Conservation (phyloP, 2,329 filamentous ascomycete genomes). For the Ciborinia camelliae region DNA sequence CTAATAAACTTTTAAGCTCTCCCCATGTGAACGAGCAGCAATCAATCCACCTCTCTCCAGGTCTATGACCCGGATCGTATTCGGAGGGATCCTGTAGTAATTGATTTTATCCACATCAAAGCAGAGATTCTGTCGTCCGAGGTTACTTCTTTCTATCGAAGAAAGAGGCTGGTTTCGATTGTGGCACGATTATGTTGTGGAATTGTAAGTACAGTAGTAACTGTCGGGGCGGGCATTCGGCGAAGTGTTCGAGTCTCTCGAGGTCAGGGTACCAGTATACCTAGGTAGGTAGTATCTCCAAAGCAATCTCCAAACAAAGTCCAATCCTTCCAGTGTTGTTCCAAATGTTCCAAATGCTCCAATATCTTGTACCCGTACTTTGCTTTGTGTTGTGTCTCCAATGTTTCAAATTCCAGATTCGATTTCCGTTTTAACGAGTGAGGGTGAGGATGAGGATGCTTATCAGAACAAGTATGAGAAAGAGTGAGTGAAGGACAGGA, state of each 20-base stretch:
- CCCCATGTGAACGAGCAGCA: slow-evolving; percentile 3
- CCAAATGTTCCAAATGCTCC: slow-evolving; percentile 3
- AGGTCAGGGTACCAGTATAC: not conserved
- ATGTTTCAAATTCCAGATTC: slow-evolving; percentile 11
- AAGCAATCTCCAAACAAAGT: not conserved
- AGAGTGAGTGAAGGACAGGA: slow-evolving; percentile 2
- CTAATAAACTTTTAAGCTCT: slow-evolving; percentile 5
- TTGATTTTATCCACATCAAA: slow-evolving; percentile 15
- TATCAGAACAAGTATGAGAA: not conserved
- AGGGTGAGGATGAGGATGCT: not conserved
- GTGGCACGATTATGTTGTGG: slow-evolving; percentile 13
- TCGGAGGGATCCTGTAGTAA: slow-evolving; percentile 21
- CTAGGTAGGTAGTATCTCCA: no score
- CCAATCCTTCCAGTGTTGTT: not conserved
- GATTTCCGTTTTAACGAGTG: slow-evolving; percentile 1
- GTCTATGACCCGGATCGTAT: slow-evolving; percentile 22
- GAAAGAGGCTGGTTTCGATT: not conserved
- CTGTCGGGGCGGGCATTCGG: slow-evolving; percentile 4
- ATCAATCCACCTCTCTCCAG: slow-evolving; percentile 20
- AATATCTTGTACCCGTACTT: not conserved
- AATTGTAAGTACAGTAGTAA: not conserved
- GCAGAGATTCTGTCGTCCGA: not conserved
- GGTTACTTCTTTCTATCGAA: slow-evolving; percentile 5
- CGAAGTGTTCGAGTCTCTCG: slow-evolving; percentile 6
- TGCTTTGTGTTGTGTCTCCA: slow-evolving; percentile 1